Conservation (phyloP, 2,329 filamentous ascomycete genomes). For the Apiospora koreana region DNA sequence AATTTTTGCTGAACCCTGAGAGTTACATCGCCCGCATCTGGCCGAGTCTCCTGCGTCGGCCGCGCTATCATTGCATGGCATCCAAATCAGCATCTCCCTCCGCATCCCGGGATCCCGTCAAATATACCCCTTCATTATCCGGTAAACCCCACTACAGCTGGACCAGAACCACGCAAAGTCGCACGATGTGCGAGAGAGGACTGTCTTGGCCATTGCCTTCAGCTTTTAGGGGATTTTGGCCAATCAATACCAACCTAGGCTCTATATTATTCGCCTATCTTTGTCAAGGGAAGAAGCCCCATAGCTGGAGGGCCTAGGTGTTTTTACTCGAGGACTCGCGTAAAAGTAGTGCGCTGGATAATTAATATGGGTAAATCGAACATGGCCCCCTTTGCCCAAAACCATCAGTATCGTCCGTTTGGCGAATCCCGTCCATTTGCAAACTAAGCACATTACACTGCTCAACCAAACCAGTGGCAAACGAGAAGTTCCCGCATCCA, state of each 20-base stretch:
- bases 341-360: background rate
- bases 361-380: conserved; percentile 5
- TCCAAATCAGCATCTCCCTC: conserved; percentile 1
- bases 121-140: conserved; percentile 5
- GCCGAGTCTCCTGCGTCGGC: background rate
- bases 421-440: background rate
- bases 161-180: no score
- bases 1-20: background rate
- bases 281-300: background rate
- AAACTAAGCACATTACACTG: background rate
- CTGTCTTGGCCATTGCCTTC: background rate
- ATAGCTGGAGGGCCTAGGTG: background rate
- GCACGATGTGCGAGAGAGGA: background rate
- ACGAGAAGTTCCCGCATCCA: background rate
- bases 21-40: background rate
- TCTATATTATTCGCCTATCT: background rate
- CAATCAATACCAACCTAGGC: background rate
- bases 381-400: background rate
- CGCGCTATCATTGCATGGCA: background rate
- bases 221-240: background rate
- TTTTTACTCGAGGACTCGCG: background rate
- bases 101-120: background rate
- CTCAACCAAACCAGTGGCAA: background rate
- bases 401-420: background rate
- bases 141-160: background rate